Evolutionary conservation across 208 protist species (phyloP).

Genomic region (Leishmania lainsoni): DNA sequence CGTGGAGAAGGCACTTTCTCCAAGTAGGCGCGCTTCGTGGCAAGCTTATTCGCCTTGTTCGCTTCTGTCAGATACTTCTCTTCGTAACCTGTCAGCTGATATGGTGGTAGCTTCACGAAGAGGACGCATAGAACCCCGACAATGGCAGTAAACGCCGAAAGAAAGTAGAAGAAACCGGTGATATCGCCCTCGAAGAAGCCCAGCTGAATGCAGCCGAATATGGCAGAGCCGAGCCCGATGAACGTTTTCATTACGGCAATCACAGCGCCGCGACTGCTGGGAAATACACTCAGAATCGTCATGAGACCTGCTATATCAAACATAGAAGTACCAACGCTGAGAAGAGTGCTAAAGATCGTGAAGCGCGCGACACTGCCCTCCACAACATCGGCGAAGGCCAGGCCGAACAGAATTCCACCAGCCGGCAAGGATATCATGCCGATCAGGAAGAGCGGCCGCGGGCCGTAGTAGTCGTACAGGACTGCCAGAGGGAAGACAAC

Average conservation of each 20-base stretch:
- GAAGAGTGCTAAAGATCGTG: slow-evolving; percentile 50
- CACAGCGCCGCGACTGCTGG: slow-evolving; percentile 74
- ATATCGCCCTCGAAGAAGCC: slow-evolving; percentile 66
- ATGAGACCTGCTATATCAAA: slow-evolving; percentile 78
- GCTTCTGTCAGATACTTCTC: slow-evolving; percentile 39
- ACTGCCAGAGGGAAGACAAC: slow-evolving; percentile 60
- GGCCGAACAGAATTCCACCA: slow-evolving; percentile 53
- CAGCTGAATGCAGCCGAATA: slow-evolving; percentile 66
- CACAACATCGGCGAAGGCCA: slow-evolving; percentile 62
- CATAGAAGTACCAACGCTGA: slow-evolving; percentile 52
- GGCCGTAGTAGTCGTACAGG: slow-evolving; percentile 79
- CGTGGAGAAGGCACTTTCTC: slow-evolving; percentile 68
- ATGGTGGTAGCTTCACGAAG: slow-evolving; percentile 72
- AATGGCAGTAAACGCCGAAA: slow-evolving; percentile 39
- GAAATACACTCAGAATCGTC: slow-evolving; percentile 83
- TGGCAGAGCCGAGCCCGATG: slow-evolving; percentile 83
- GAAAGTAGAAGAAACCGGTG: slow-evolving; percentile 65
- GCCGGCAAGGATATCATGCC: slow-evolving; percentile 53
- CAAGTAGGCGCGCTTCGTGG: slow-evolving; percentile 54
- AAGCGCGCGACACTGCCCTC: slow-evolving; percentile 57
- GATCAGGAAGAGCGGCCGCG: slow-evolving; percentile 64
- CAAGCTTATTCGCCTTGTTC: slow-evolving; percentile 37
- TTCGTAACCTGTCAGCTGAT: slow-evolving; percentile 73
- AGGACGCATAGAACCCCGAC: slow-evolving; percentile 48
- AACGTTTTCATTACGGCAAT: slow-evolving; percentile 89